Evolutionary conservation across 805 yeast species (phyloP), one percentile per base, ranked within the genome.

Genomic region (Candida khao-thaluensis): DNA sequence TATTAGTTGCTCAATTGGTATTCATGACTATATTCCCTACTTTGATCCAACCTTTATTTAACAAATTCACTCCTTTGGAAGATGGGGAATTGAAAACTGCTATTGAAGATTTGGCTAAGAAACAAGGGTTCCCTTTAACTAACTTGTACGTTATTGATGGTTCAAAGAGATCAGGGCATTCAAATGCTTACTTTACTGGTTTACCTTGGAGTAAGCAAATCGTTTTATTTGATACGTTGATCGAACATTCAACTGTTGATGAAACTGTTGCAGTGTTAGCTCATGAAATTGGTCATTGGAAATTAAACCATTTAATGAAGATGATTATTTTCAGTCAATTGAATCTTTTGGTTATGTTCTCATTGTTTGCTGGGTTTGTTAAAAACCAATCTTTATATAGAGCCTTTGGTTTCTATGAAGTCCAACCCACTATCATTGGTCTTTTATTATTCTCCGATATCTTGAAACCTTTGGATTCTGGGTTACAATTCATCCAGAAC

Each of bases 281-380:
- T n/a, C 99, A 93, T 58, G 99, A 93, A 69, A 83, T 93, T 51
- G 99, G 99, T 37, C 99, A 93, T 62, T 93, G 99, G 99, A 82
- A 83, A 53, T 74, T 85, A 59, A 81, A 84, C 42, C 99, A 93
- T 62, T 83, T 90, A 45, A 70, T 90, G n/a, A 81, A 81, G 57
- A 76, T 83, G 73, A 64, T 93, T 54, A 54, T 75, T 4, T 74
- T 82, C 46, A 70, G 79, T 33, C 90, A 87, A 62, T 59, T 67
- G 4, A 85, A 85, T 51, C 61, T 82, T 37, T 77, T 84, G 50
- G 53, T 77, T 17, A 72, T 81, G 30, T 86, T 90, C 59, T 71
- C 84, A 1, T 56, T 85, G 47, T 90, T 93, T 64, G 77, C 95
- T 1, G 82, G 81, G 1, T 89, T 91, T 51, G 77, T 87, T 57